Percentiles rank a stretch among this genome's conserved stretches.
Evolutionary conservation across 176 grass and related monocot species (phyloP).

Genomic region (Musa troglodytarum): DNA sequence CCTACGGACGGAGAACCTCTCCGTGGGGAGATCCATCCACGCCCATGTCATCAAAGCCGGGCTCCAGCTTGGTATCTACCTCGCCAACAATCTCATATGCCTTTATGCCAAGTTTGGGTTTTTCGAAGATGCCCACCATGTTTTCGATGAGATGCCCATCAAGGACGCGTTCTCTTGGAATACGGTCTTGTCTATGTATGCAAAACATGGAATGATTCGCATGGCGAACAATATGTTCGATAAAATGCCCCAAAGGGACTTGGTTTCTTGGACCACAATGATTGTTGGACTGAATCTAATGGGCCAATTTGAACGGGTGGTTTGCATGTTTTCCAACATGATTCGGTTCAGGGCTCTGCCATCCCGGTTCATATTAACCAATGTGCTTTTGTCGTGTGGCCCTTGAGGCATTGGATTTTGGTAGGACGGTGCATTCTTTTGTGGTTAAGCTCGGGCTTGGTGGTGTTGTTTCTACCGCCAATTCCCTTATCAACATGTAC

Average conservation of each 20-base stretch:
- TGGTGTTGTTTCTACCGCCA: slow-evolving; percentile 35
- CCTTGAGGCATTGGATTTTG: neutral
- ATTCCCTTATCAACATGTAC: slow-evolving; percentile 70
- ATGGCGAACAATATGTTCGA: slow-evolving; percentile 35
- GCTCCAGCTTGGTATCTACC: neutral
- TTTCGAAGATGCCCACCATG: slow-evolving; percentile 21
- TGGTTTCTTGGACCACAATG: slow-evolving; percentile 58
- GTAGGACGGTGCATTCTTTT: slow-evolving; percentile 47
- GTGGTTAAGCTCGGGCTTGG: slow-evolving; percentile 47
- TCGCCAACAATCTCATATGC: slow-evolving; percentile 61
- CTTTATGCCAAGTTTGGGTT: slow-evolving; percentile 25
- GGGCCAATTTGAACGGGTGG: slow-evolving; percentile 30
- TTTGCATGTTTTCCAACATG: slow-evolving; percentile 50
- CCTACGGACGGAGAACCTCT: slow-evolving; percentile 12
- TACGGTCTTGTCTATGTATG: slow-evolving; percentile 45
- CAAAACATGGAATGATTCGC: slow-evolving; percentile 31
- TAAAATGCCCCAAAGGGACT: slow-evolving; percentile 54
- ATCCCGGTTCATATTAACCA: slow-evolving; percentile 54
- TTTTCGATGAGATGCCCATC: slow-evolving; percentile 52
- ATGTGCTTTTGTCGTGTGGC: slow-evolving; percentile 49
- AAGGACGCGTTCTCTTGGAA: slow-evolving; percentile 69
- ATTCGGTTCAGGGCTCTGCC: slow-evolving; percentile 28
- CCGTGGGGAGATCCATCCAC: slow-evolving; percentile 39
- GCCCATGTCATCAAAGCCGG: slow-evolving; percentile 54
- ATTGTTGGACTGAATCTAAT: slow-evolving; percentile 49